These are phyloP conservation scores for Strobilomyces echinocephalus DNA, from an alignment of 768 basidiomycete genomes.

Conservation along the genomic window DNA sequence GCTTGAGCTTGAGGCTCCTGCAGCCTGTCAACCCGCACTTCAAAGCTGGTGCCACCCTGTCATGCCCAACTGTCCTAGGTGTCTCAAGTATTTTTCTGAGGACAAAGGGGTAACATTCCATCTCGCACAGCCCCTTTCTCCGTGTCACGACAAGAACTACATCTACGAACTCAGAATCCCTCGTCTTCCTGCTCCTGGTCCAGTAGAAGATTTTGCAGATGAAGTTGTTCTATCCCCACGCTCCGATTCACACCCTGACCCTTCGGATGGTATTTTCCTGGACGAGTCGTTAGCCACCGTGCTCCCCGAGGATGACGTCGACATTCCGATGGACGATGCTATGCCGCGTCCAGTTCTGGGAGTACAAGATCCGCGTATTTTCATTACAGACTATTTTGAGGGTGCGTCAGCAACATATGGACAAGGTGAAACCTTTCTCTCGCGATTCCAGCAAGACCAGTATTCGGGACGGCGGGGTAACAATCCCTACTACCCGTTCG, in stretches of 20 bases:
- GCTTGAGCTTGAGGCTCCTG: no score
- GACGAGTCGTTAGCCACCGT: no score
- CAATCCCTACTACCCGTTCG: slow-evolving; percentile 32
- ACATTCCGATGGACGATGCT: neutral
- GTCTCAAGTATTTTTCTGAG: neutral
- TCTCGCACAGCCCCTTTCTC: neutral
- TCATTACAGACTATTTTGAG: neutral
- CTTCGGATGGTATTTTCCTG: no score
- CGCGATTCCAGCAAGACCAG: neutral
- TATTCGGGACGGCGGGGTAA: neutral
- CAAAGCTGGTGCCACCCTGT: no score
- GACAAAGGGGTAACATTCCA: neutral
- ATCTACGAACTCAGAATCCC: no score
- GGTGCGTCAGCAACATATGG: neutral
- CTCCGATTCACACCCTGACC: no score
- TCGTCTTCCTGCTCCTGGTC: no score
- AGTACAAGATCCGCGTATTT: neutral
- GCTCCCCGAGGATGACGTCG: no score
- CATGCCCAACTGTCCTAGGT: neutral
- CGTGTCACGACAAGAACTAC: neutral
- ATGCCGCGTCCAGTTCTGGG: neutral
- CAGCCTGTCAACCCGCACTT: no score
- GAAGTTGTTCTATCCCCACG: no score
- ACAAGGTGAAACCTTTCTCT: neutral
- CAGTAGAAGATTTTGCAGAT: no score